Conservation (phyloP, 1,284 basidiomycete genomes). For the Naganishia albida region DNA sequence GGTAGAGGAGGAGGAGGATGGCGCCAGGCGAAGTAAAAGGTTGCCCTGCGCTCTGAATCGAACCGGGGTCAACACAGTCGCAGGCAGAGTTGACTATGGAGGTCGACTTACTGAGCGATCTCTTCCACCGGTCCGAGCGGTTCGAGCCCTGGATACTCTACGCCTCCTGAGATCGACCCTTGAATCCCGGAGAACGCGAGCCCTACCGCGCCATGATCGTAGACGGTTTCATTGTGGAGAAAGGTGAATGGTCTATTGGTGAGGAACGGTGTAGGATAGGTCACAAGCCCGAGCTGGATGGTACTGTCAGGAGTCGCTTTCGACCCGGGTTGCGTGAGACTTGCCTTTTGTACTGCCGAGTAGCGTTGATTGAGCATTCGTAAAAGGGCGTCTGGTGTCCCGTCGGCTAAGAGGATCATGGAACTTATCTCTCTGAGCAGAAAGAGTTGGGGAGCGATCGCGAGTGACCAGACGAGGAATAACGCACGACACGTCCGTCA, state of each 20-base stretch:
- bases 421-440: slow-evolving; percentile 54
- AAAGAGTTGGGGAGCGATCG: background rate
- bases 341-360: slow-evolving; percentile 61
- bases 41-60: slow-evolving; percentile 70
- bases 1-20: background rate
- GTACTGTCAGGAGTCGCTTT: background rate
- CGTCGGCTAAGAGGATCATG: slow-evolving; percentile 67
- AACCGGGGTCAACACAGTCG: slow-evolving; percentile 27
- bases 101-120: slow-evolving; percentile 61
- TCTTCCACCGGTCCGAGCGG: slow-evolving; percentile 60
- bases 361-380: slow-evolving; percentile 59
- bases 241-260: slow-evolving; percentile 78
- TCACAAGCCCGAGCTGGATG: slow-evolving; percentile 67
- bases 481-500: slow-evolving; percentile 18
- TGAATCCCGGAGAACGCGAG: slow-evolving; percentile 59
- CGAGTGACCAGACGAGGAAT: no score
- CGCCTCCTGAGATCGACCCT: slow-evolving; percentile 41
- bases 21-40: slow-evolving; percentile 64
- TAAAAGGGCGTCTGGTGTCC: slow-evolving; percentile 63
- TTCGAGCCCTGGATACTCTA: slow-evolving; percentile 61
- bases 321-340: slow-evolving; percentile 32
- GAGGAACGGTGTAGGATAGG: slow-evolving; percentile 79
- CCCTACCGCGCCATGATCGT: slow-evolving; percentile 71
- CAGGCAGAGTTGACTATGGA: background rate
- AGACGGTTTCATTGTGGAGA: slow-evolving; percentile 57